Evolutionary conservation across 2,329 filamentous ascomycete species (phyloP), one percentile per base, ranked within the genome.

Genomic region (Aspergillus spinulosporus): DNA sequence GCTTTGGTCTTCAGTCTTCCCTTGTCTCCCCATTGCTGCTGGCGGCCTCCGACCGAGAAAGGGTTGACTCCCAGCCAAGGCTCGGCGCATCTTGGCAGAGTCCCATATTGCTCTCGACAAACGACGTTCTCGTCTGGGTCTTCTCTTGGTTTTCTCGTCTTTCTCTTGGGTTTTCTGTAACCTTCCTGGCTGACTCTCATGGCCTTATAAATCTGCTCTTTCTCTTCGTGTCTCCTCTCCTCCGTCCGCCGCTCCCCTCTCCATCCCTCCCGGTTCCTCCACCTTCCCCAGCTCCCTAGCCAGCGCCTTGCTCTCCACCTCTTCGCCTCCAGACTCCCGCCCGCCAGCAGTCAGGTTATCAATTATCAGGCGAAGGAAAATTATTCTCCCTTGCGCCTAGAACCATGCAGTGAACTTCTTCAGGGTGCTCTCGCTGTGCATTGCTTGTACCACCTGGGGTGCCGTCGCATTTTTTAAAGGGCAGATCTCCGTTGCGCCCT

Each of bases 21-120:
- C 9, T 12, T 39, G 26, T 28, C 26, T 28, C 26, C 1, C 26
- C 26, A 4, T 39, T n/a, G 8, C 36, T 39, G 36, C 36, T 39
- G 36, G 36, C 36, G 36, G 36, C 36, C 36, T n/a, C 36, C 36
- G 36, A 39, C 36, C 36, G 36, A 39, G 36, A n/a, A n/a, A 5
- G 36, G 36, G 11, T n/a, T 3, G 5, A 43, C 15, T 7, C 40
- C 11, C 15, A 43, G 40, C 67, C 68, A 69, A 70, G 67, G 57
- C 66, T 69, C 62, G 67, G 68, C 36, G 36, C 67, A 63, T 60
- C 68, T 69, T 64, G 66, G 68, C 68, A 61, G 60, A 64, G 64
- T 59, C 63, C 53, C 57, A 56, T 36, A 36, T 64, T 26, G 42
- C 51, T 54, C 52, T 60, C 50, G 53, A 58, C 62, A 59, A 59